These are phyloP conservation scores for Cyclospora cayetanensis DNA, from an alignment of 169 alveolate species.

Conservation along the genomic window DNA sequence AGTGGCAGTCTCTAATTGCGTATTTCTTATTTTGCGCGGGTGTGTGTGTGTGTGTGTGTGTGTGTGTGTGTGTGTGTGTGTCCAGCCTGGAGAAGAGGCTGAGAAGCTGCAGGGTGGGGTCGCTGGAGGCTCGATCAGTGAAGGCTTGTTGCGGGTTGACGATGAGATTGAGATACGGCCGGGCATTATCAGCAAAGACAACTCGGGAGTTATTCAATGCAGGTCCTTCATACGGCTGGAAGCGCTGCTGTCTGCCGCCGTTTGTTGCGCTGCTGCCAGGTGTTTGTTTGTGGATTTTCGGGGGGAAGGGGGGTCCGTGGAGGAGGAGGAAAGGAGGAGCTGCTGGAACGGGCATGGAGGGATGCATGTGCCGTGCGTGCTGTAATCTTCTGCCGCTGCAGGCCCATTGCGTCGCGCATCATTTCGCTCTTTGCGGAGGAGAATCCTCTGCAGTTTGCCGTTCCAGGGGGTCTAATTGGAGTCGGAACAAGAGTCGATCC, in stretches of 20 bases:
- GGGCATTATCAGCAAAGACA: slow-evolving; percentile 94
- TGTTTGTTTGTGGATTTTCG: background rate
- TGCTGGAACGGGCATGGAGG: background rate
- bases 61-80: background rate
- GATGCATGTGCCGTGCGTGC: background rate
- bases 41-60: background rate
- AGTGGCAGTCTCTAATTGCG: background rate
- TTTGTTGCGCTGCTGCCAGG: background rate
- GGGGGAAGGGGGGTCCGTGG: background rate
- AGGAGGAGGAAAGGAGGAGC: background rate
- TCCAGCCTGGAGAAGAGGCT: slow-evolving; percentile 97
- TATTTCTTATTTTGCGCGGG: background rate
- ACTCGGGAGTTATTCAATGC: slow-evolving; percentile 91
- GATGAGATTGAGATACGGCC: slow-evolving; percentile 99
- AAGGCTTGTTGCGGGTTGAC: slow-evolving; percentile 97
- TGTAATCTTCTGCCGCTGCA: background rate
- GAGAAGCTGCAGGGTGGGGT: slow-evolving; percentile 99
- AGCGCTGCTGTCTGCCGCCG: background rate
- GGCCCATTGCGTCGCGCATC: slow-evolving; percentile 81
- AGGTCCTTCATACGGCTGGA: slow-evolving; percentile 70
- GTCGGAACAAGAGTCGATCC: slow-evolving; percentile 99
- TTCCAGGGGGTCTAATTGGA: slow-evolving; percentile 97
- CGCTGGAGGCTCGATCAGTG: slow-evolving; percentile 98
- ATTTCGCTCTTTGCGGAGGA: slow-evolving; percentile 97
- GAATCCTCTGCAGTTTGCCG: slow-evolving; percentile 97